Base-by-base conservation (phyloP, 805 yeast species). In the Suhomyces prunicola region DNA sequence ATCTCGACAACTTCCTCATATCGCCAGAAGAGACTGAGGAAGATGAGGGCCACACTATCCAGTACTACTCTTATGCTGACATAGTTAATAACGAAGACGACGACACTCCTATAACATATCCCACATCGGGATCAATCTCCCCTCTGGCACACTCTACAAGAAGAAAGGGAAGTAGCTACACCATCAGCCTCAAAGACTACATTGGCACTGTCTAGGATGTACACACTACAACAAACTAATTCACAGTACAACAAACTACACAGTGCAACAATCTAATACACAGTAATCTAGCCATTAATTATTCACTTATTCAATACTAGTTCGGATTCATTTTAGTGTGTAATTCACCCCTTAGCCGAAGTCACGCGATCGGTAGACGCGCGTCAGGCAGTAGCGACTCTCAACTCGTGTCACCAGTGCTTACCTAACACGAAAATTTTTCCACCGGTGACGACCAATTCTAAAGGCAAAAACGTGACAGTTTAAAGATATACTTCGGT, bases 51-150 rank as follows among this genome's bases (percentile, higher is more conserved):
- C 54, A 59, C n/a, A 64, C 70, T 7, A 64, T 69, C 36, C 67
- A 68, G 33, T 69, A 61, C 47, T 69, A 66, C 53, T 66, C 70
- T n/a, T 69, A 60, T 56, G 72, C 71, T 2, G 73, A 69, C 31
- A 63, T 68, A 57, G 50, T 66, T 10, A 58, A 58, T 35, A 59
- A 64, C 42, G 70, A 67, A 48, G 54, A 51, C 19, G 23, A 36
- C 9, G 33, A 33, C 35, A 27, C 15, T n/a, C 27, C 31, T 9
- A 22, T 47, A 9, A 26, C 44, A 13, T 17, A 39, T 19, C 42
- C 24, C 3, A 15, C 15, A 9, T 17, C 42, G 6, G 24, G 24
- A 10, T 39, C 42, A 2, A 39, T 19, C 3, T 39, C 42, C 6
- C 42, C 42, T 2, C 42, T 39, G 23, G 9, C 23, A 9, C 13